A percentile compares a stretch with the other conserved stretches of the same genome.
Conservation (phyloP, 148 eudicot genomes). For the Heliamphora exappendiculata region DNA sequence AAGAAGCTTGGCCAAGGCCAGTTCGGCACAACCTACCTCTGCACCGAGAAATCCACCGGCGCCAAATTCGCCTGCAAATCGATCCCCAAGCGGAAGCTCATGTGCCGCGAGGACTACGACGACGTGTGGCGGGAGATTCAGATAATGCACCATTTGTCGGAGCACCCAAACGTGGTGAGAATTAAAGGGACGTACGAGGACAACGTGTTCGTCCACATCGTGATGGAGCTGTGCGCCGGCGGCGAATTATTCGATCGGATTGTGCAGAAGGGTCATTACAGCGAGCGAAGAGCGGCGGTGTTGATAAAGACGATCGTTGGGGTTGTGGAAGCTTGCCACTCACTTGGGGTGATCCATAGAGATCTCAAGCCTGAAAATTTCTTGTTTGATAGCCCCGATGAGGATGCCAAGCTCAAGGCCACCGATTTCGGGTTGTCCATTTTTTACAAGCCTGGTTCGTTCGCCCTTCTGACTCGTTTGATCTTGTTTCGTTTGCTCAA, state of each 20-base stretch:
- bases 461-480: constrained; percentile 27
- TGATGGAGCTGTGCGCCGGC: too few species aligned
- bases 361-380: too few species aligned
- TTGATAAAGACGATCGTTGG: too few species aligned
- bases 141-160: constrained; percentile 66
- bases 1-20: constrained; percentile 67
- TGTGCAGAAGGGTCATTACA: too few species aligned
- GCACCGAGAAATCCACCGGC: constrained; percentile 48
- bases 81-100: constrained; percentile 51
- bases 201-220: constrained; percentile 63
- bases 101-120: constrained; percentile 57
- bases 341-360: too few species aligned
- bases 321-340: too few species aligned
- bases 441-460: too few species aligned
- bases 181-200: constrained; percentile 64
- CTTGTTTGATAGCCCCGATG: too few species aligned
- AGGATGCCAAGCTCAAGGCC: too few species aligned
- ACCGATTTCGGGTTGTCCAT: too few species aligned
- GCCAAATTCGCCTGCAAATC: constrained; percentile 53
- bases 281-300: too few species aligned
- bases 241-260: too few species aligned
- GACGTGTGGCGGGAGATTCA: constrained; percentile 77
- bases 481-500: not conserved
- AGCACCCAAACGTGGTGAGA: constrained; percentile 47
- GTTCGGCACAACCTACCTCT: constrained; percentile 56